Percentiles rank a stretch among this genome's conserved stretches.
phyloP scores from a whole-genome alignment of 345 rosid genomes.

The Crucihimalaya himalaica region DNA sequence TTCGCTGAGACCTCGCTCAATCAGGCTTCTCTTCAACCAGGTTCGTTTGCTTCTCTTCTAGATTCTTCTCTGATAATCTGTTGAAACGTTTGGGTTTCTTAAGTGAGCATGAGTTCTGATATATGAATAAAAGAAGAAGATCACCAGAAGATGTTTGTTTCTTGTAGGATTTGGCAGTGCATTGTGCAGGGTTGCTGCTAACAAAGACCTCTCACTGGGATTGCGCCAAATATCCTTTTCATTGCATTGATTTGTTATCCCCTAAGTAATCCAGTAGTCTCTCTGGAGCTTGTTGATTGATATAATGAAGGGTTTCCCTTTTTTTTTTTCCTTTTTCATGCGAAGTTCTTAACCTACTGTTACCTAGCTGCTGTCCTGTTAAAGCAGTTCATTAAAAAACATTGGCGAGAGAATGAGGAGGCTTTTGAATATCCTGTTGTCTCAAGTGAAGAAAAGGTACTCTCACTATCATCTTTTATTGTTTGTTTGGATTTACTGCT shows the following conservation, averaged over 20 bases:
- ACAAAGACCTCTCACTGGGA: conserved; percentile 70
- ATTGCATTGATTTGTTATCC: background rate
- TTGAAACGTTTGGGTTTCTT: background rate
- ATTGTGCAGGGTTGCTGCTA: conserved; percentile 75
- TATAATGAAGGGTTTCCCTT: background rate
- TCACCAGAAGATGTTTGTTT: background rate
- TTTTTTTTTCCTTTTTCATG: background rate
- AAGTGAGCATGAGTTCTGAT: background rate
- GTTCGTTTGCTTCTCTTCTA: conserved; percentile 38
- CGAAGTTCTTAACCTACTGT: conserved; percentile 52
- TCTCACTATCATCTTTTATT: conserved; percentile 3
- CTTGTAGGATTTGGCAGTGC: conserved; percentile 81
- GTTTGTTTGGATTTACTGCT: conserved; percentile 10
- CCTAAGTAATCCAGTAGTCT: background rate
- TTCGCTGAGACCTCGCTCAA: conserved; percentile 83
- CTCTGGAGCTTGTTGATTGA: conserved; percentile 16
- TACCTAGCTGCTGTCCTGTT: conserved; percentile 93
- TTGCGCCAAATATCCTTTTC: conserved; percentile 92
- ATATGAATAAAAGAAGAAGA: background rate
- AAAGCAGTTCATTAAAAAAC: conserved; percentile 85
- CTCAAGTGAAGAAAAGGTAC: conserved; percentile 75
- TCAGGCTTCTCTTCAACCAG: conserved; percentile 90
- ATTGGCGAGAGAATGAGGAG: conserved; percentile 90
- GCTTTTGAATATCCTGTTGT: conserved; percentile 75
- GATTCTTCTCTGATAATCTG: background rate